Conservation (phyloP, 2,329 filamentous ascomycete genomes). For the Ascochyta koolunga region DNA sequence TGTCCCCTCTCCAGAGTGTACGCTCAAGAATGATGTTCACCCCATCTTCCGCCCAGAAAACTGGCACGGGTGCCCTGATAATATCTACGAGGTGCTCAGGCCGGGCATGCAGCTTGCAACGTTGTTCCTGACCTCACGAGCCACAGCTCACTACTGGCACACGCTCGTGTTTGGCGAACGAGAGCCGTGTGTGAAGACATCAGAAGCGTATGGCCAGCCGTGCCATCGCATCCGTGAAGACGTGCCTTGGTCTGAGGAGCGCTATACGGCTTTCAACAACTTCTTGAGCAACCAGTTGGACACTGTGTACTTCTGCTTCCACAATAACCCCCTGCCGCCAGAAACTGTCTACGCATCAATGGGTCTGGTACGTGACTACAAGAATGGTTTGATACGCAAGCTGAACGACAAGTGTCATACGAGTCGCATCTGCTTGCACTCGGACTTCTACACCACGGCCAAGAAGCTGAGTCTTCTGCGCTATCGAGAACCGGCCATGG, state of each 20-base stretch:
- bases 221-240: constrained; percentile 46
- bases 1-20: constrained; percentile 27
- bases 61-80: constrained; percentile 48
- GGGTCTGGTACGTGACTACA: constrained; percentile 47
- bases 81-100: constrained; percentile 47
- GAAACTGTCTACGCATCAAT: constrained; percentile 48
- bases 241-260: constrained; percentile 42
- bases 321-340: constrained; percentile 43
- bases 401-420: constrained; percentile 45
- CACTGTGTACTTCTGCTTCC: constrained; percentile 49
- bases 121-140: constrained; percentile 42
- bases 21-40: constrained; percentile 46
- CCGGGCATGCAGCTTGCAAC: constrained; percentile 46
- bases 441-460: constrained; percentile 50
- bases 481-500: constrained; percentile 49
- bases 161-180: constrained; percentile 47
- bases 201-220: constrained; percentile 39
- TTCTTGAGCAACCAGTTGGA: constrained; percentile 43
- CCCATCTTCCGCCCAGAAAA: constrained; percentile 47
- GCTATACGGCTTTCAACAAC: constrained; percentile 35
- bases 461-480: constrained; percentile 46
- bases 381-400: constrained; percentile 44
- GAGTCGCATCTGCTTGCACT: constrained; percentile 47
- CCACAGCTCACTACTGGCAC: constrained; percentile 48
- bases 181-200: constrained; percentile 37